Evolutionary conservation across 805 yeast species (phyloP).

Genomic region (Wickerhamomyces chambardii): DNA sequence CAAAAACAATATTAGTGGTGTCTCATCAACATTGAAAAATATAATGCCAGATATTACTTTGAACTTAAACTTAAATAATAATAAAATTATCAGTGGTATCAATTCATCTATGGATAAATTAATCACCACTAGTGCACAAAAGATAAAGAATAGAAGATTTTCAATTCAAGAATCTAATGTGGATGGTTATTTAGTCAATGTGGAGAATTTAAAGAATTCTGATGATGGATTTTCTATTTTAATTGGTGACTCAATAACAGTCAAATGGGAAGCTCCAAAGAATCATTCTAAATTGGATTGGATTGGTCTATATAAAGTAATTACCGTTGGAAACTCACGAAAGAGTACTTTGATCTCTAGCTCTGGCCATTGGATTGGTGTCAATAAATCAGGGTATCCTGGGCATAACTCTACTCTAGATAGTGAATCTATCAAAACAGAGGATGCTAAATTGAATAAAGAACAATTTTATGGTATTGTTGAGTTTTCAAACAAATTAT

Average conservation of each 20-base stretch:
- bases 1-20: constrained; percentile 40
- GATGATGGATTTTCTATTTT: too few species aligned
- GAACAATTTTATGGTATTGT: constrained; percentile 32
- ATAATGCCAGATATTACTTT: constrained; percentile 24
- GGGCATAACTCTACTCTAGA: constrained; percentile 2
- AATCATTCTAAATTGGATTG: constrained; percentile 48
- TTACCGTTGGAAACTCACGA: constrained; percentile 48
- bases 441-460: too few species aligned
- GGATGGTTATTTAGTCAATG: constrained; percentile 20
- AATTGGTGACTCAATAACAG: constrained; percentile 45
- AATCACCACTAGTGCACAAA: too few species aligned
- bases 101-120: too few species aligned
- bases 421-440: too few species aligned
- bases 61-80: too few species aligned
- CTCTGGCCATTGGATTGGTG: constrained; percentile 55
- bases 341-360: constrained; percentile 53
- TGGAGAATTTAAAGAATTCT: too few species aligned
- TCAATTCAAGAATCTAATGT: constrained; percentile 16
- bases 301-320: constrained; percentile 66
- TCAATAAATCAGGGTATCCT: constrained; percentile 25
- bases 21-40: constrained; percentile 24
- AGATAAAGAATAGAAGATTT: constrained; percentile 5
- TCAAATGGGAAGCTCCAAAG: constrained; percentile 47
- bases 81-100: constrained; percentile 30
- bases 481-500: constrained; percentile 35